These are phyloP conservation scores for Candida suzukii DNA, from an alignment of 805 yeast species.

Conservation along the genomic window DNA sequence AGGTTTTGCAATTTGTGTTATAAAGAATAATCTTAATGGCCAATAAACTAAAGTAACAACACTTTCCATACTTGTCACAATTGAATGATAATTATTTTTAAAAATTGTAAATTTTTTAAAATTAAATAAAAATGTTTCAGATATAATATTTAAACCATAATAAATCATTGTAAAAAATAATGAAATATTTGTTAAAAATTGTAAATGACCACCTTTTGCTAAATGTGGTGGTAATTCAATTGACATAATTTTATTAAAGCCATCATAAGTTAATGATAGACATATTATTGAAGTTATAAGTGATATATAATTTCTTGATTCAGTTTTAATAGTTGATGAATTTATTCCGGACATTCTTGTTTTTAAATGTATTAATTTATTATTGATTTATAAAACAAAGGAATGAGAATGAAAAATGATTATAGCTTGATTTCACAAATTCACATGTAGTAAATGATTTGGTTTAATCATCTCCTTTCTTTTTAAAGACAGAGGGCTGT, in stretches of 20 bases:
- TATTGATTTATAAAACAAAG: too few relatives aligned
- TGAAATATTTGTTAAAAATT: slow-evolving; percentile 66
- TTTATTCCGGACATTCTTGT: too few relatives aligned
- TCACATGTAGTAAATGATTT: too few relatives aligned
- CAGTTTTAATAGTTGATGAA: too few relatives aligned
- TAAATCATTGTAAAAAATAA: slow-evolving; percentile 39
- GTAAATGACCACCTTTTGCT: slow-evolving; percentile 57
- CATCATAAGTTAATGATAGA: slow-evolving; percentile 6
- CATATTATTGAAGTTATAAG: slow-evolving; percentile 9
- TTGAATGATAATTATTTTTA: slow-evolving; percentile 41
- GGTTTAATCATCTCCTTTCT: too few relatives aligned
- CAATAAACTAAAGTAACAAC: slow-evolving; percentile 63
- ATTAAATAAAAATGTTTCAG: slow-evolving; percentile 26
- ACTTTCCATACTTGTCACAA: slow-evolving; percentile 50
- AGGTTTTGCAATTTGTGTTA: slow-evolving; percentile 37
- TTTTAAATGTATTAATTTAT: too few relatives aligned
- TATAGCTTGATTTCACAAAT: too few relatives aligned
- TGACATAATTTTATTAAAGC: slow-evolving; percentile 8
- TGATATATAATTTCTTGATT: slow-evolving; percentile 8
- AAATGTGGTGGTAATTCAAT: slow-evolving; percentile 41
- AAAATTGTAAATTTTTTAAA: slow-evolving; percentile 7
- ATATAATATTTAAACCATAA: slow-evolving; percentile 29
- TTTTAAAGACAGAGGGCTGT: too few relatives aligned
- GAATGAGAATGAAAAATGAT: too few relatives aligned
- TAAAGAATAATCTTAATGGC: slow-evolving; percentile 52